These are phyloP conservation scores for Dunaliella sp. DNA, from an alignment of 139 green algal species.

Conservation along the genomic window DNA sequence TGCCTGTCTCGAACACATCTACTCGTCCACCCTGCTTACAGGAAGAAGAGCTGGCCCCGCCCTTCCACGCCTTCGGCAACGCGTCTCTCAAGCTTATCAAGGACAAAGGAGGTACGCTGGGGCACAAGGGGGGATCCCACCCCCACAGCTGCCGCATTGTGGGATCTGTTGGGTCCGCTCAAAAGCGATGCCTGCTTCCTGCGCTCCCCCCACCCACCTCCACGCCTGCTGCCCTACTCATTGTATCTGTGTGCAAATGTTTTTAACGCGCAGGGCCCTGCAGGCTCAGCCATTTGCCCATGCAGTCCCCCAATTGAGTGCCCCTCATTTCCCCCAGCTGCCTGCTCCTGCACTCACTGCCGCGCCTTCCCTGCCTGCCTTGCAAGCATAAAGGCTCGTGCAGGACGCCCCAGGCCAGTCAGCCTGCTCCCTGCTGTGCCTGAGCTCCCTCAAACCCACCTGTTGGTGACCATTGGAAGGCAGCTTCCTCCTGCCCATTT, in stretches of 20 bases:
- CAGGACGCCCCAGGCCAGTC: background rate
- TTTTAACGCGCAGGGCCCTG: background rate
- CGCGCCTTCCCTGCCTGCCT: background rate
- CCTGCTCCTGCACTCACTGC: background rate
- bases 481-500: slow-evolving; percentile 49
- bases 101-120: slow-evolving; percentile 72
- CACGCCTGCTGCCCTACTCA: background rate
- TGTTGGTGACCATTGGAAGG: slow-evolving; percentile 25
- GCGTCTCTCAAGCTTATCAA: slow-evolving; percentile 74
- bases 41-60: slow-evolving; percentile 54
- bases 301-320: background rate
- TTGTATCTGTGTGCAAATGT: background rate
- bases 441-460: background rate
- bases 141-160: too few species aligned
- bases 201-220: background rate
- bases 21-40: too few species aligned
- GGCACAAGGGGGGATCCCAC: background rate
- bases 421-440: too few species aligned
- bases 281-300: background rate
- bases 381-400: background rate
- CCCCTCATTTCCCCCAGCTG: background rate
- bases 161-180: background rate
- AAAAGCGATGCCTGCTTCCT: background rate
- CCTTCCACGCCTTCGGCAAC: slow-evolving; percentile 59
- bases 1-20: too few species aligned